A percentile compares a stretch with the other conserved stretches of the same genome.
phyloP scores from a whole-genome alignment of 441 rosid species.

The Monsonia emarginata region DNA sequence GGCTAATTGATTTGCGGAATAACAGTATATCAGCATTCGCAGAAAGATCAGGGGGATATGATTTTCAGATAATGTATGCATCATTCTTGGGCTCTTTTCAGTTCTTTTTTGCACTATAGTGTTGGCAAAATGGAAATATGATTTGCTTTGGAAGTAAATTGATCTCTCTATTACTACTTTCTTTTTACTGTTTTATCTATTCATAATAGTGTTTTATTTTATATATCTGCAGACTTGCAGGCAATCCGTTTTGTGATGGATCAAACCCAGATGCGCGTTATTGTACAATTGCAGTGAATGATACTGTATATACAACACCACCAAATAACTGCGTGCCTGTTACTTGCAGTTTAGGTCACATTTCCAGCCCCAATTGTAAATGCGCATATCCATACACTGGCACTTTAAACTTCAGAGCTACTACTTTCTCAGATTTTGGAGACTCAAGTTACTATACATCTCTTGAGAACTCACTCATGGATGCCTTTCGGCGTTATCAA shows the following conservation, averaged over 20 bases:
- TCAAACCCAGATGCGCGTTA: slow-evolving; percentile 18
- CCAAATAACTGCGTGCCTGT: slow-evolving; percentile 27
- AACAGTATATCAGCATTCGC: slow-evolving; percentile 31
- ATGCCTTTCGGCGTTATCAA: slow-evolving; percentile 14
- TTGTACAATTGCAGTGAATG: slow-evolving; percentile 26
- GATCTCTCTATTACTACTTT: not conserved
- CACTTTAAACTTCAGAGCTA: slow-evolving; percentile 39
- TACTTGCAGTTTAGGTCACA: slow-evolving; percentile 26
- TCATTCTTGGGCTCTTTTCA: not conserved
- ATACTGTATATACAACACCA: slow-evolving; percentile 25
- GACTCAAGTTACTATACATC: slow-evolving; percentile 20
- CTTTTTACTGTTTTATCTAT: not conserved
- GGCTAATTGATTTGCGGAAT: slow-evolving; percentile 37
- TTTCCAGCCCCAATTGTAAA: slow-evolving; percentile 41
- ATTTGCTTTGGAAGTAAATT: too few relatives aligned
- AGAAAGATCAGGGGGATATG: slow-evolving; percentile 11
- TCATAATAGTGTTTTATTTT: not conserved
- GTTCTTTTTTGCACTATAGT: too few relatives aligned
- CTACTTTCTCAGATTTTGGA: slow-evolving; percentile 46
- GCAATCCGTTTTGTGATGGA: slow-evolving; percentile 49
- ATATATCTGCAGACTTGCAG: slow-evolving; percentile 35
- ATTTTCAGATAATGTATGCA: slow-evolving; percentile 37
- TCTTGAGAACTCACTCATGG: slow-evolving; percentile 24
- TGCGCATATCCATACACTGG: slow-evolving; percentile 54
- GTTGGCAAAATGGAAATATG: too few relatives aligned